phyloP scores from a whole-genome alignment of 2,329 filamentous ascomycete genomes.

The Penicillium hesseltinei region DNA sequence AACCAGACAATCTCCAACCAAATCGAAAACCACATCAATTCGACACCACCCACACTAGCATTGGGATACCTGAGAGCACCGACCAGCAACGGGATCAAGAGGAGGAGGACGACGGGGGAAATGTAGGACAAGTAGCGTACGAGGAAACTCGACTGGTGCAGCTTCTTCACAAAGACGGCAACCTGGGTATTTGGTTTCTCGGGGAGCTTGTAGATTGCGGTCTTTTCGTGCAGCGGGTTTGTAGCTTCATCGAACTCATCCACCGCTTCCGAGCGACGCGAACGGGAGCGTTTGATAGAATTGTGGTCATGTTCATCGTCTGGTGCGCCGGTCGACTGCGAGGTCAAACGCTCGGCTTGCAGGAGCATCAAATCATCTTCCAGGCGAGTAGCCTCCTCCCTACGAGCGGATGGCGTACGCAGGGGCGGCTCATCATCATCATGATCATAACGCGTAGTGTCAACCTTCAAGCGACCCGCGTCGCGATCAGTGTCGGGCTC shows the following conservation, averaged over 20 bases:
- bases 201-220: conserved; percentile 63
- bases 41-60: conserved; percentile 69
- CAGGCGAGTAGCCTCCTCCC: conserved; percentile 60
- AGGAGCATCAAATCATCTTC: conserved; percentile 66
- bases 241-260: conserved; percentile 68
- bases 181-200: conserved; percentile 61
- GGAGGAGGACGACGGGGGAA: conserved; percentile 59
- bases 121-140: conserved; percentile 72
- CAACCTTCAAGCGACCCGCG: conserved; percentile 23
- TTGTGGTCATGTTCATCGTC: conserved; percentile 35
- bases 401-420: conserved; percentile 54
- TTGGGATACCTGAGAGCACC: conserved; percentile 60
- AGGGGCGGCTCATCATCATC: conserved; percentile 13
- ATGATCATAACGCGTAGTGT: conserved; percentile 28
- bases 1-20: conserved; percentile 95
- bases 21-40: conserved; percentile 86
- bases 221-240: conserved; percentile 66
- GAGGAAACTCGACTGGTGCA: conserved; percentile 64
- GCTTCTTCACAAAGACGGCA: conserved; percentile 62
- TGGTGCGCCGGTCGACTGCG: conserved; percentile 38
- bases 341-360: conserved; percentile 62
- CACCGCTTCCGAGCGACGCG: conserved; percentile 54
- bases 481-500: conserved; percentile 19
- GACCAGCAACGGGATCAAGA: conserved; percentile 67
- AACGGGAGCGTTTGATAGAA: conserved; percentile 54